These are phyloP conservation scores for Amorphotheca resinae DNA, from an alignment of 495 filamentous ascomycete genomes.

Conservation along the genomic window DNA sequence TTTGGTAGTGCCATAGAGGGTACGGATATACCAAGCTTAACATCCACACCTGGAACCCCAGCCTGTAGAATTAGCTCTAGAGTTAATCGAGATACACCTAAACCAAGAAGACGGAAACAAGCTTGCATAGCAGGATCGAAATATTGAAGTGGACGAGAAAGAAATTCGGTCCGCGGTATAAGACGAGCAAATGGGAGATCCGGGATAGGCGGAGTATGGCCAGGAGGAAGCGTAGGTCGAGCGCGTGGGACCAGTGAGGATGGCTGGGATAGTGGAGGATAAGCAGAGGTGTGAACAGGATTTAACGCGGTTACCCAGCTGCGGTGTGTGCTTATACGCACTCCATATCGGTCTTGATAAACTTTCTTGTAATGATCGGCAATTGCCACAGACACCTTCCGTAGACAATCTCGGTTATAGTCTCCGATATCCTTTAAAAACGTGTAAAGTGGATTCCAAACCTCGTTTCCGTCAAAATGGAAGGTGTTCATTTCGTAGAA, in stretches of 20 bases:
- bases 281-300: not conserved
- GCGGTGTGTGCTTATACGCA: not conserved
- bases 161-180: not conserved
- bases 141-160: not conserved
- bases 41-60: not conserved
- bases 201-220: not conserved
- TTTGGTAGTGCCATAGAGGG: not conserved
- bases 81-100: not conserved
- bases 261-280: not conserved
- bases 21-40: not conserved
- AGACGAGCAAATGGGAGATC: not conserved
- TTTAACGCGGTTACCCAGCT: not conserved
- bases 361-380: not conserved
- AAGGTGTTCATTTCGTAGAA: conserved; percentile 5
- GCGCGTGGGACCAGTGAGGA: not conserved
- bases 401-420: not conserved
- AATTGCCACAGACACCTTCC: not conserved
- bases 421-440: conserved; percentile 3
- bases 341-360: not conserved
- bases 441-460: conserved; percentile 4
- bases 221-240: not conserved
- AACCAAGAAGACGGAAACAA: conserved; percentile 2
- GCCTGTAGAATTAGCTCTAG: not conserved
- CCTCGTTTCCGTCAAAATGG: not conserved
- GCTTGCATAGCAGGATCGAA: conserved; percentile 6